phyloP scores from a whole-genome alignment of 2,329 filamentous ascomycete genomes.

The Pseudocercospora musae region DNA sequence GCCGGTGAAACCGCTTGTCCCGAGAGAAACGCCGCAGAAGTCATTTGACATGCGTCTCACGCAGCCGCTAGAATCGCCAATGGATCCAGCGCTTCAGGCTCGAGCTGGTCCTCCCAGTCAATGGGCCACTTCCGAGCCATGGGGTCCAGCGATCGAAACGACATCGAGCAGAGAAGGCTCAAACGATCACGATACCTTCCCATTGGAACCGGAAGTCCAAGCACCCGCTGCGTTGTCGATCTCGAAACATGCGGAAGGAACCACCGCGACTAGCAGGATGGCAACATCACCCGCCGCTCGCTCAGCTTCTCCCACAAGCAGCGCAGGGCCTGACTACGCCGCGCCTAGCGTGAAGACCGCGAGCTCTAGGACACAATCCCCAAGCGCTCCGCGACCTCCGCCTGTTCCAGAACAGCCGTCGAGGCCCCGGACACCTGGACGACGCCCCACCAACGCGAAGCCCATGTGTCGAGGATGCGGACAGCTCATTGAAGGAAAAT shows the following conservation, averaged over 20 bases:
- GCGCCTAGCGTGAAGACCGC: not conserved
- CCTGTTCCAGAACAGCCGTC: constrained; percentile 18
- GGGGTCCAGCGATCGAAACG: constrained; percentile 6
- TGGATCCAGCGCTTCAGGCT: constrained; percentile 30
- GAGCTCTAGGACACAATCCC: constrained; percentile 13
- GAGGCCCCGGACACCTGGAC: constrained; percentile 13
- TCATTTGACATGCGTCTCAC: not conserved
- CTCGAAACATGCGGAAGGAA: not conserved
- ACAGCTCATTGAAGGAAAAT: constrained; percentile 79
- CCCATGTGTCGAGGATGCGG: constrained; percentile 82
- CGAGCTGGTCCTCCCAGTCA: not conserved
- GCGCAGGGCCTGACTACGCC: constrained; percentile 7
- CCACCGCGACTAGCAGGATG: not conserved
- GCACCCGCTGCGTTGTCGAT: constrained; percentile 7
- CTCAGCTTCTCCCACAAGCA: constrained; percentile 12
- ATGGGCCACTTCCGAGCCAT: constrained; percentile 17
- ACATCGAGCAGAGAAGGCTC: not conserved
- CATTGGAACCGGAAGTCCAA: not conserved
- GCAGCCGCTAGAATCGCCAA: constrained; percentile 32
- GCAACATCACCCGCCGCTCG: constrained; percentile 9
- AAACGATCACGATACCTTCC: not conserved
- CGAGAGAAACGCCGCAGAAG: constrained; percentile 10
- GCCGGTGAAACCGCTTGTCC: constrained; percentile 15
- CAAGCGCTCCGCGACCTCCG: constrained; percentile 13
- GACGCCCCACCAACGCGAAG: constrained; percentile 49